Evolutionary conservation across 192 early-diverging fungal genomes (phyloP), one percentile per base, ranked within the genome.

Genomic region (Podila minutissima): DNA sequence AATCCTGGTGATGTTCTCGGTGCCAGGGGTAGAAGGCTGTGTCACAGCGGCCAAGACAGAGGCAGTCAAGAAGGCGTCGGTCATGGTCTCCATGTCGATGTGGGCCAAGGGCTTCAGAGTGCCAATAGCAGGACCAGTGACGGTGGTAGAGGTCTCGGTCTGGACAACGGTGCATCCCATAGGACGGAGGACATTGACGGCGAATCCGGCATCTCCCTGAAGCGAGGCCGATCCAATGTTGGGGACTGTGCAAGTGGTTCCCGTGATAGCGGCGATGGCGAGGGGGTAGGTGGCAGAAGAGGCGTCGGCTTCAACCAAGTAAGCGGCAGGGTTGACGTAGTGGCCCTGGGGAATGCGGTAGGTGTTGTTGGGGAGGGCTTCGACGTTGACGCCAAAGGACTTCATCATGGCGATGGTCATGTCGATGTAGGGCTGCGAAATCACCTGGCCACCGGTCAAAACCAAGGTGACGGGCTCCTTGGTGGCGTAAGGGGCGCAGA

Each of bases 381-480:
- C 85, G 59, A 97, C 95, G 8, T 84, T 63, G 66, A 95, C 89
- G 50, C 98, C 98, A 77, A 99, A 99, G 24, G 93, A 91, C 64
- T 88, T 88, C 97, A 99, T 99, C 97, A 99, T 99, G 37, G 94
- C 91, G 57, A 97, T 92, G 6, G 98, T 99, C 98, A 99, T 98
- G 83, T 99, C 97, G 73, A 99, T 99, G 86, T 99, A 99, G 12
- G 94, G 96, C 79, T 97, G 95, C 46, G 95, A 97, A 60, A 99
- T 95, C 33, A 99, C 97, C 67, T 96, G 91, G 48, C 95, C 97
- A 61, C 96, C 97, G 22, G 91, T 91, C 28, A 99, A 86, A 62
- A 90, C 93, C 49, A 99, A 85, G 17, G 89, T 90, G 17, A 98
- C 94, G 0, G 92, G 87, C 49, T 89, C 79, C 72, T 83, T 74